Percentiles rank a stretch among this genome's conserved stretches.
Evolutionary conservation across 768 basidiomycete species (phyloP).

Genomic region (Daedalea quercina): DNA sequence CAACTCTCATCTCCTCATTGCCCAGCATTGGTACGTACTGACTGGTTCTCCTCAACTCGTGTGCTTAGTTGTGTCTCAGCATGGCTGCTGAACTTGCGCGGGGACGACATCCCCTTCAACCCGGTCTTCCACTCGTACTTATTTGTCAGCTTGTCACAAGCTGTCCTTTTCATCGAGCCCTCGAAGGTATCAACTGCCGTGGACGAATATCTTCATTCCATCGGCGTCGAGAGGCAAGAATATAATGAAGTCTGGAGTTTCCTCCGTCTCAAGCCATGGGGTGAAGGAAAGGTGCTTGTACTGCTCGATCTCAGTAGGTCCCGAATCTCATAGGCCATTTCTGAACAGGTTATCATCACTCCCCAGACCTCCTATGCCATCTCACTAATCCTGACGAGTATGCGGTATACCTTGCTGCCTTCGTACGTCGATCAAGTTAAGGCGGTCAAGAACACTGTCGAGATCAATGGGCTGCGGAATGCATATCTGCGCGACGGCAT

Average conservation of each 20-base stretch:
- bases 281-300: conserved; percentile 58
- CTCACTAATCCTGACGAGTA: conserved; percentile 77
- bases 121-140: conserved; percentile 90
- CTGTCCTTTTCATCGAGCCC: conserved; percentile 72
- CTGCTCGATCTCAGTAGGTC: not conserved
- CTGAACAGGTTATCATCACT: conserved; percentile 53
- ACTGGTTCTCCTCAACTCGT: not conserved
- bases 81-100: conserved; percentile 84
- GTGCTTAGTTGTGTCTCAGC: conserved; percentile 35
- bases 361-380: conserved; percentile 78
- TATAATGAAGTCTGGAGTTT: conserved; percentile 81
- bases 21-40: conserved; percentile 56
- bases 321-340: too few species aligned
- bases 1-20: conserved; percentile 62
- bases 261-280: conserved; percentile 69
- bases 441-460: conserved; percentile 82
- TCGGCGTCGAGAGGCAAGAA: conserved; percentile 51
- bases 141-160: conserved; percentile 55
- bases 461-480: conserved; percentile 73
- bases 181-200: conserved; percentile 58
- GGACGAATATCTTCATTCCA: conserved; percentile 44
- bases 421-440: conserved; percentile 73
- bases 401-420: conserved; percentile 68
- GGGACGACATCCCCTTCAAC: conserved; percentile 85
- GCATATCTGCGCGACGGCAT: conserved; percentile 91